These are phyloP conservation scores for Ophiostoma ips DNA, from an alignment of 2,329 filamentous ascomycete species.

Conservation along the genomic window DNA sequence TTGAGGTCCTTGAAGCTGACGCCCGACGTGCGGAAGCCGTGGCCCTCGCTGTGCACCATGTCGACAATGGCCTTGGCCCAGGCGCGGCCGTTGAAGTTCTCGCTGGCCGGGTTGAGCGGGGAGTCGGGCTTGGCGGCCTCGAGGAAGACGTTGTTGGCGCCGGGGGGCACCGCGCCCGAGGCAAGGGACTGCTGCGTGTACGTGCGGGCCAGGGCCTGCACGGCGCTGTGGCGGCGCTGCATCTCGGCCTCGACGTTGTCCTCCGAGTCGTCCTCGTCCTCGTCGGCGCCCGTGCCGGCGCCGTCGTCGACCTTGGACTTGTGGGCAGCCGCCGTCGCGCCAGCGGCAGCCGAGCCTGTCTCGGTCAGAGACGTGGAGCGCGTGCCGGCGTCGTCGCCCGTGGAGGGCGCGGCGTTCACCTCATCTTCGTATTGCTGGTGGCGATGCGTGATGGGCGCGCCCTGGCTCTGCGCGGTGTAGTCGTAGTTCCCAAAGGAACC, in stretches of 20 bases:
- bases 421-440: conserved; percentile 16
- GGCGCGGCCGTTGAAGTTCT: conserved; percentile 35
- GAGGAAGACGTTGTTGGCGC: conserved; percentile 34
- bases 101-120: conserved; percentile 33
- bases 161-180: conserved; percentile 7
- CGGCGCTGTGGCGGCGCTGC: conserved; percentile 35
- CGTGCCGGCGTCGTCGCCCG: conserved; percentile 18
- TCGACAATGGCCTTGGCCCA: conserved; percentile 49
- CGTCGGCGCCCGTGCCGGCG: conserved; percentile 17
- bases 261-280: conserved; percentile 21
- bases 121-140: conserved; percentile 25
- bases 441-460: conserved; percentile 22
- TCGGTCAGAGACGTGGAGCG: conserved; percentile 26
- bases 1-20: conserved; percentile 54
- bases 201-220: conserved; percentile 41
- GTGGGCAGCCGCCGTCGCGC: conserved; percentile 4
- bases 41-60: conserved; percentile 36
- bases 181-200: conserved; percentile 31
- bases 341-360: conserved; percentile 16
- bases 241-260: conserved; percentile 30
- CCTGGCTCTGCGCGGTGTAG: conserved; percentile 29
- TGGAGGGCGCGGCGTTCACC: conserved; percentile 7
- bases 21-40: conserved; percentile 45
- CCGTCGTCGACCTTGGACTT: neutral
- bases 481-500: conserved; percentile 35